Evolutionary conservation across 768 basidiomycete species (phyloP).

Genomic region (Tricholoma matsutake): DNA sequence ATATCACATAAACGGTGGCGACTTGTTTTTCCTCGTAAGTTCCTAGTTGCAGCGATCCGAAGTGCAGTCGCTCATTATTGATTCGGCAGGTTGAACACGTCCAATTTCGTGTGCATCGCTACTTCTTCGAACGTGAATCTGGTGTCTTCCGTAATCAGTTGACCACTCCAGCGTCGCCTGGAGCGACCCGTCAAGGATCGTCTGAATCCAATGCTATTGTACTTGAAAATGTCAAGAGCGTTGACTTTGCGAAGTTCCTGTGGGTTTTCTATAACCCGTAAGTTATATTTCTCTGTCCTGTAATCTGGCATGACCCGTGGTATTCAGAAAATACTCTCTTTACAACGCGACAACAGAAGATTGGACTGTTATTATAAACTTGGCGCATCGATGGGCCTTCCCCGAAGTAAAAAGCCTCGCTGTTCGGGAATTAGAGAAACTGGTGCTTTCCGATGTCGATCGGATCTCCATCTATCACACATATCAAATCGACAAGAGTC

Average conservation of each 20-base stretch:
- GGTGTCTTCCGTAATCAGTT: slow-evolving; percentile 39
- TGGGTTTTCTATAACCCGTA: slow-evolving; percentile 60
- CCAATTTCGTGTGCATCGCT: slow-evolving; percentile 51
- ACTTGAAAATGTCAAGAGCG: slow-evolving; percentile 35
- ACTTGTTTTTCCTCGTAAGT: slow-evolving; percentile 50
- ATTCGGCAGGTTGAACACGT: slow-evolving; percentile 45
- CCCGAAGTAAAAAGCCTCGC: slow-evolving; percentile 53
- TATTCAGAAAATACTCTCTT: slow-evolving; percentile 51
- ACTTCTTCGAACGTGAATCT: slow-evolving; percentile 53
- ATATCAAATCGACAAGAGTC: slow-evolving; percentile 42
- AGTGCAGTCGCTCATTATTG: slow-evolving; percentile 15
- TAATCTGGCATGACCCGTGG: neutral
- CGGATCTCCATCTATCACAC: slow-evolving; percentile 56
- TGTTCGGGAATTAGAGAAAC: slow-evolving; percentile 54
- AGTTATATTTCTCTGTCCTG: slow-evolving; percentile 17
- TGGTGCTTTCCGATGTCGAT: slow-evolving; percentile 43
- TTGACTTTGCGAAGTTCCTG: slow-evolving; percentile 44
- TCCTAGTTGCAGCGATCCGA: slow-evolving; percentile 21
- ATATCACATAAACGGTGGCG: slow-evolving; percentile 52
- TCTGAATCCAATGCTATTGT: slow-evolving; percentile 41
- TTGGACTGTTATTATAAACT: slow-evolving; percentile 58
- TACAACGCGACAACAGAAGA: slow-evolving; percentile 47
- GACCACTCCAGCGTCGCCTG: slow-evolving; percentile 28
- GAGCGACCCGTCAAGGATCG: slow-evolving; percentile 31
- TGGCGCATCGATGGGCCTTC: slow-evolving; percentile 59